Conservation (phyloP, 768 basidiomycete genomes). For the Clavaria fumosa region DNA sequence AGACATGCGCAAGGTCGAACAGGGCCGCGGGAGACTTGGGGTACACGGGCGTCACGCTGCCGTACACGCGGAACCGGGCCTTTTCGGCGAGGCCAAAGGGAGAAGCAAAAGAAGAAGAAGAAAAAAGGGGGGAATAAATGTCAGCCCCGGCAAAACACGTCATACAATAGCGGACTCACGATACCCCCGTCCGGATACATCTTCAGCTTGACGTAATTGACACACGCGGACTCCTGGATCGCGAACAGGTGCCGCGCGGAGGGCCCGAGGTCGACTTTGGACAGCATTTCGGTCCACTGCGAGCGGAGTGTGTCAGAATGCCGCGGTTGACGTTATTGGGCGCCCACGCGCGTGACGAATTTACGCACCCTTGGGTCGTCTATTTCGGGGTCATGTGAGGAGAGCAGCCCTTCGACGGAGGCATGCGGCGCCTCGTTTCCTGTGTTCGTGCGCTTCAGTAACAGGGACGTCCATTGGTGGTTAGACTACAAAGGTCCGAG, state of each 20-base stretch:
- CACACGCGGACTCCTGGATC: constrained; percentile 32
- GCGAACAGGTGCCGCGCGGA: constrained; percentile 81
- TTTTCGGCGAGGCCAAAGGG: constrained; percentile 17
- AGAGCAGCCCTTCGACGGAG: constrained; percentile 50
- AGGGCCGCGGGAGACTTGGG: constrained; percentile 30
- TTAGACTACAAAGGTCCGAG: background rate
- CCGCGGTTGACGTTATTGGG: background rate
- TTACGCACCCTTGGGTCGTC: constrained; percentile 41
- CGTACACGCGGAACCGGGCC: constrained; percentile 91
- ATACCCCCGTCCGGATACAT: constrained; percentile 98
- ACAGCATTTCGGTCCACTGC: constrained; percentile 74
- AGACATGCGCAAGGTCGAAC: constrained; percentile 85
- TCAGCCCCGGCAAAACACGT: background rate
- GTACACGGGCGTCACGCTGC: constrained; percentile 51
- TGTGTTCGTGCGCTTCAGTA: no score
- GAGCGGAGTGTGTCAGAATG: background rate
- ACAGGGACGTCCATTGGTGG: no score
- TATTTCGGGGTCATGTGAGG: constrained; percentile 18
- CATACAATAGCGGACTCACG: constrained; percentile 30
- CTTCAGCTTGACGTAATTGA: constrained; percentile 78
- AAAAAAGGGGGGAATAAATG: background rate
- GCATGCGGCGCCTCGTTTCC: constrained; percentile 80
- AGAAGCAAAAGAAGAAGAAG: background rate
- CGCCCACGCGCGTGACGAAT: background rate
- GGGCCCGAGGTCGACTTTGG: constrained; percentile 64